Evolutionary conservation across 2,329 filamentous ascomycete species (phyloP), one percentile per base, ranked within the genome.

Genomic region (Alternaria brassicicola): DNA sequence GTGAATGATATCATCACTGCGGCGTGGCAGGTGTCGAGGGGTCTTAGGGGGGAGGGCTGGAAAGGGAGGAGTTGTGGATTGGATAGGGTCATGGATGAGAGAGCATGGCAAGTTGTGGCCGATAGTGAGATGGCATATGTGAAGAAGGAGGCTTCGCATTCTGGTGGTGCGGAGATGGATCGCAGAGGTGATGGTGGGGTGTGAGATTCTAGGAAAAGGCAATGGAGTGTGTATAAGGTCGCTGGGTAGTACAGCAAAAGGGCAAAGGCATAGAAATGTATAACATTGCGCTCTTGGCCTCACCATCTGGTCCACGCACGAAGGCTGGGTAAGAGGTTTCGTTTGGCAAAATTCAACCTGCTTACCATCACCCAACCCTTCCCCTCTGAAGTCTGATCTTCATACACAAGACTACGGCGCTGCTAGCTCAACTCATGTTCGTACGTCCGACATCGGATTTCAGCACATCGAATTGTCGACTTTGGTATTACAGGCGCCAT

Each of bases 1-100:
- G 81, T 83, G 3, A 82, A 83, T 55, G 81, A 83, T 66, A 81
- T 80, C 57, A 78, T 89, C 35, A 80, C 81, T 21, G 83, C 82
- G 52, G 87, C 83, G 6, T 84, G 84, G 72, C 76, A 86, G 61
- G 78, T 86, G n/a, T 84, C 75, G 49, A 61, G 76, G 78, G 68
- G 78, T 52, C 36, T 76, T 41, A 68, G 64, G 36, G 66, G 63
- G 50, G 76, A 67, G 26, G 74, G 69, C 43, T 73, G 68, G 67
- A 67, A 65, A 48, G 67, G 72, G 23, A 65, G 65, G 13, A 65
- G 61, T 19, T 69, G 66, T 35, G 73, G 72, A 0, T 52, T 76
- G 26, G 73, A 73, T 2, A 57, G 58, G 30, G 61, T 61, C 6
- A 28, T 58, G 33, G 65, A 71, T 49, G 30, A 54, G 2, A 55